Percentiles rank a stretch among this genome's conserved stretches.
Conservation (phyloP, 2,329 filamentous ascomycete genomes). For the Penicillium frequentans region DNA sequence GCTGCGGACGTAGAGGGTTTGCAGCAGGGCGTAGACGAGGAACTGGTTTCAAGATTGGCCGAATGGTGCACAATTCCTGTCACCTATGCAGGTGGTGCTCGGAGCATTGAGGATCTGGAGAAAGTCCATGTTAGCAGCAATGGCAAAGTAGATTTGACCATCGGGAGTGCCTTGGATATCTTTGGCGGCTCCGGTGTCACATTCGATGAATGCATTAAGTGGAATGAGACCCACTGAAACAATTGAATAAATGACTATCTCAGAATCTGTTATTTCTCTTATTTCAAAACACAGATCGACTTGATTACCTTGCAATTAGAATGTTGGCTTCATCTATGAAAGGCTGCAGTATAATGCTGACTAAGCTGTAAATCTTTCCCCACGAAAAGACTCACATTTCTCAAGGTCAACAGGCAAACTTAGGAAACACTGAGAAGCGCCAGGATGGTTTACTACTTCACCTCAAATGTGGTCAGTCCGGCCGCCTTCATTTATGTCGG, state of each 20-base stretch:
- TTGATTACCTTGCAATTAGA: neutral
- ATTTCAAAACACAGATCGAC: neutral
- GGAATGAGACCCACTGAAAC: constrained; percentile 62
- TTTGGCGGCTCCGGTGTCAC: constrained; percentile 87
- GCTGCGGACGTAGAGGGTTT: constrained; percentile 95
- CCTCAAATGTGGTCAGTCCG: constrained; percentile 77
- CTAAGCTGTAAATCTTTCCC: constrained; percentile 10
- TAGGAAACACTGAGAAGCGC: neutral
- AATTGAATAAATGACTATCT: constrained; percentile 24
- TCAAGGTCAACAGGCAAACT: neutral
- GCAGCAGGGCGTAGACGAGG: constrained; percentile 85
- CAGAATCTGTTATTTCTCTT: too few species aligned
- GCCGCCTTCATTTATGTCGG: constrained; percentile 90
- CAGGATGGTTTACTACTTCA: constrained; percentile 93
- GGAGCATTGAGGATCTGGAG: constrained; percentile 77
- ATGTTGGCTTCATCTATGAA: neutral
- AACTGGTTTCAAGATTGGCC: constrained; percentile 72
- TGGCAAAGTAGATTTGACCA: constrained; percentile 87
- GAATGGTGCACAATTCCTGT: constrained; percentile 90
- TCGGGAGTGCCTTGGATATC: constrained; percentile 92
- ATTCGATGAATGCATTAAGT: constrained; percentile 84
- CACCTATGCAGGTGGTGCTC: constrained; percentile 94
- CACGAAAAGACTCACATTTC: neutral
- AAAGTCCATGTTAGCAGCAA: constrained; percentile 74
- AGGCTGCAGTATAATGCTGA: neutral